These are phyloP conservation scores for Fusarium gaditjirri DNA, from an alignment of 2,329 filamentous ascomycete species.

Conservation along the genomic window DNA sequence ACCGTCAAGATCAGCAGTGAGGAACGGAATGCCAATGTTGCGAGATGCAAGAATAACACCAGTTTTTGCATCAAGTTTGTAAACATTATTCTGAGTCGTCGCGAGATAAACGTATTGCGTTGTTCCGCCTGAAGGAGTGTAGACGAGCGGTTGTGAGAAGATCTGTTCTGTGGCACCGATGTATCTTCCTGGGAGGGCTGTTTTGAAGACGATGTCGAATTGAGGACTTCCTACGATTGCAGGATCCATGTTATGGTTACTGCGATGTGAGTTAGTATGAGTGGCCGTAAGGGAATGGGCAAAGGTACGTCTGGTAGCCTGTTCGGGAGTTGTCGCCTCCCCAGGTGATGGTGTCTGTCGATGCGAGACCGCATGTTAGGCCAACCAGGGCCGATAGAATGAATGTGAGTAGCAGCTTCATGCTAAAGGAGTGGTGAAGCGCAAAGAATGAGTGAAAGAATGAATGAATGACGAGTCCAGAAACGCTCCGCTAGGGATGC, in stretches of 20 bases:
- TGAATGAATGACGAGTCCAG: conserved; percentile 1
- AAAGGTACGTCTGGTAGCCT: conserved; percentile 61
- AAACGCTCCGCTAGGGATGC: background rate
- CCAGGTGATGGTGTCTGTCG: conserved; percentile 69
- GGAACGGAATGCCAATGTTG: conserved; percentile 61
- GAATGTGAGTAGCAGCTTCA: conserved; percentile 43
- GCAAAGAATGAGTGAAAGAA: conserved; percentile 12
- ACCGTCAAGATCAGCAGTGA: conserved; percentile 58
- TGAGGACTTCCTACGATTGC: conserved; percentile 64
- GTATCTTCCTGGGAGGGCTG: conserved; percentile 63
- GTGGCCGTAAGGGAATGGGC: conserved; percentile 23
- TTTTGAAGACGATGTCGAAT: conserved; percentile 66
- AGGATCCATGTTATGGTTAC: conserved; percentile 72
- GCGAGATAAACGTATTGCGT: conserved; percentile 66
- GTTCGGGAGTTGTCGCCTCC: conserved; percentile 65
- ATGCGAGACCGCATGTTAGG: conserved; percentile 50
- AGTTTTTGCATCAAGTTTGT: conserved; percentile 65
- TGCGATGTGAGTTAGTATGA: background rate
- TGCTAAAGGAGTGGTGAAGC: conserved; percentile 15
- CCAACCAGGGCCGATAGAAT: conserved; percentile 49
- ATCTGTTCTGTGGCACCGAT: conserved; percentile 61
- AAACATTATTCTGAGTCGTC: conserved; percentile 68
- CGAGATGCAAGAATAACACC: conserved; percentile 60
- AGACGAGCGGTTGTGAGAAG: conserved; percentile 60
- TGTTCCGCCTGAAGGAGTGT: conserved; percentile 58